phyloP scores from a whole-genome alignment of 306 rosid species.

The cucumber (Cucumis sativus) region Cucumber_9930_V3 NC_026657.2:11011001-11011500 shows the following conservation, averaged over 20 bases:
- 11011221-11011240: constrained; percentile 37
- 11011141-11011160: constrained; percentile 98
- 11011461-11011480: neutral
- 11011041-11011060: neutral
- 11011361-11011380: neutral
- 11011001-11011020: neutral
- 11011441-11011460: neutral
- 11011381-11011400: neutral
- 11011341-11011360: neutral
- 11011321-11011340: neutral
- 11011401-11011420: neutral
- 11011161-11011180: constrained; percentile 93
- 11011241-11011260: neutral
- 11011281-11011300: neutral
- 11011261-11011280: neutral
- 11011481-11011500: neutral
- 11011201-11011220: constrained; percentile 73
- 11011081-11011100: constrained; percentile 38
- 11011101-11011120: constrained; percentile 79
- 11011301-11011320: neutral
- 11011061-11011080: neutral
- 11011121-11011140: constrained; percentile 92
- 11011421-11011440: neutral
- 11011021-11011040: neutral
- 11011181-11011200: constrained; percentile 43